Evolutionary conservation across 192 early-diverging fungal species (phyloP), one percentile per base, ranked within the genome.

Genomic region (Thoreauomyces humboldtii): DNA sequence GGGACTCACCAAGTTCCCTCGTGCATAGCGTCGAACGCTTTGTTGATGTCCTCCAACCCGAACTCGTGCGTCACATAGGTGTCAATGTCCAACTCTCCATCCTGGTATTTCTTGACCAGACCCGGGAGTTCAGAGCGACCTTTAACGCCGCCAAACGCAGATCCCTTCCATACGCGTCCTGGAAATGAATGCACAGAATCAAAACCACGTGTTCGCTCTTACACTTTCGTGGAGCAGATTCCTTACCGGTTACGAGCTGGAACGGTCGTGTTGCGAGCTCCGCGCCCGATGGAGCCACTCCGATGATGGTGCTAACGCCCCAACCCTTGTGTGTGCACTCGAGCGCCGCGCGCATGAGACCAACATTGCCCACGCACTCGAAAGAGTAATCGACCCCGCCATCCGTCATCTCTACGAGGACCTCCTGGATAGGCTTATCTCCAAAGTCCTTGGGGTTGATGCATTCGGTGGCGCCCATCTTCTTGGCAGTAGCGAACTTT

Each of bases 311-410:
- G 56, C 89, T 91, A 41, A 84, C 83, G 57, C 95, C 95, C 95
- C 95, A 98, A 43, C 95, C 83, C 58, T 80, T 79, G 71, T 85
- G 78, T 22, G 63, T 55, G 56, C 73, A 92, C 79, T 98, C 96
- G 46, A 98, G 77, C 21, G 94, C 96, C 25, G 94, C 86, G 43
- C 96, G 86, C 96, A 98, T 98, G 28, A 96, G 88, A 37, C 90
- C 70, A 22, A 89, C 83, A 53, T 96, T 96, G 6, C 89, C 96
- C 63, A 91, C 91, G 81, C 92, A 94, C 71, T 98, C 96, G 63
- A 98, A 97, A 33, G 92, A 91, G 70, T 96, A 94, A 69, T 98
- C 96, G 29, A 95, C 85, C 43, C 96, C 96, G 63, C 96, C 94
- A 63, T 95, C 94, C 27, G 92, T 95, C 73, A 91, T 85, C 27